A percentile compares a stretch with the other conserved stretches of the same genome.
These are phyloP conservation scores for Pichia sp. DNA, from an alignment of 1,139 yeast genomes.

Conservation along the genomic window DNA sequence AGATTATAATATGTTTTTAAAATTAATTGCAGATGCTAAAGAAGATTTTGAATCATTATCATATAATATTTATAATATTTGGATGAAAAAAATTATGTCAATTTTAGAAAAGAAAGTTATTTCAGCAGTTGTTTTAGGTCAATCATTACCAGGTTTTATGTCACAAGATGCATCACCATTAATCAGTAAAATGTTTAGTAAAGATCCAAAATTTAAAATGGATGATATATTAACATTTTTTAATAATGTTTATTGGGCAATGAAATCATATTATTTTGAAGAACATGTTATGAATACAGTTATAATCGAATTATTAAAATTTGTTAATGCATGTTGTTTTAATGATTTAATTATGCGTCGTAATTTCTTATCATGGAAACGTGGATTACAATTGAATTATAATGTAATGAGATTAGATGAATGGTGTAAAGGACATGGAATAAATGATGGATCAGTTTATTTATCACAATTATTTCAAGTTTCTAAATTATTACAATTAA, in stretches of 20 bases:
- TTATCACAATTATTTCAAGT: constrained; percentile 89
- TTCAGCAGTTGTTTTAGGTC: constrained; percentile 89
- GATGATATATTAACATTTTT: constrained; percentile 88
- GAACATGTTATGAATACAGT: constrained; percentile 80
- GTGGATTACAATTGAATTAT: constrained; percentile 94
- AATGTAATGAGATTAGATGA: constrained; percentile 95
- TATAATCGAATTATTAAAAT: constrained; percentile 72
- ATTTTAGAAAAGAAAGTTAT: constrained; percentile 87
- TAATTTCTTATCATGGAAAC: constrained; percentile 92
- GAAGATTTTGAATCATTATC: constrained; percentile 92
- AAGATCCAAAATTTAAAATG: constrained; percentile 71
- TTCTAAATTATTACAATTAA: constrained; percentile 84
- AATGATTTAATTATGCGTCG: constrained; percentile 94
- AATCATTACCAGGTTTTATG: constrained; percentile 92
- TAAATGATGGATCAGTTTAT: constrained; percentile 84
- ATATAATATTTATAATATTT: constrained; percentile 89
- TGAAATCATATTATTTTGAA: constrained; percentile 88
- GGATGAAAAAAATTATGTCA: constrained; percentile 95
- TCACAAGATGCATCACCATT: constrained; percentile 85
- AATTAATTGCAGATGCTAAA: constrained; percentile 83
- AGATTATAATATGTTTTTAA: constrained; percentile 85
- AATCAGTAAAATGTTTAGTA: constrained; percentile 71
- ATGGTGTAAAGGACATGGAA: constrained; percentile 95
- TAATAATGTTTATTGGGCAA: constrained; percentile 87
- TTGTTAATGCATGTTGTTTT: constrained; percentile 91